These are phyloP conservation scores for Wickerhamomyces sp. DNA, from an alignment of 1,139 yeast species.

Conservation along the genomic window DNA sequence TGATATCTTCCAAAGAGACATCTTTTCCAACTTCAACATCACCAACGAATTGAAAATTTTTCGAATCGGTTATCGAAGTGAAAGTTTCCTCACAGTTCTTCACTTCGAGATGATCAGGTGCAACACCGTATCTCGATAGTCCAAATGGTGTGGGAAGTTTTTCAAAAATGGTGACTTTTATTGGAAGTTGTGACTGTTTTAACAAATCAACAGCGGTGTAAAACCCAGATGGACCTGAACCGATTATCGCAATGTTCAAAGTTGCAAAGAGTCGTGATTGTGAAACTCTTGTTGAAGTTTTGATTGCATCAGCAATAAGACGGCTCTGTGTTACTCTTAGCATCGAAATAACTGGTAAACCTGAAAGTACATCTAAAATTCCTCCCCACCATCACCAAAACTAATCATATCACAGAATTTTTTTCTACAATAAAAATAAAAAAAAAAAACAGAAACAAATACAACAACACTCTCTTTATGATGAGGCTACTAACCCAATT, in stretches of 20 bases:
- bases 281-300: background rate
- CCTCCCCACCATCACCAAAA: too few relatives aligned
- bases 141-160: conserved; percentile 89
- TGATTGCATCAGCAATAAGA: too few relatives aligned
- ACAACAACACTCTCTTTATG: background rate
- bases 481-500: background rate
- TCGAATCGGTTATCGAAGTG: conserved; percentile 39
- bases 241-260: conserved; percentile 52
- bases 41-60: conserved; percentile 63
- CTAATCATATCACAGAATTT: too few relatives aligned
- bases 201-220: conserved; percentile 79
- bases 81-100: conserved; percentile 84
- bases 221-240: conserved; percentile 97
- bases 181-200: conserved; percentile 38
- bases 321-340: too few relatives aligned
- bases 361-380: too few relatives aligned
- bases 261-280: conserved; percentile 13
- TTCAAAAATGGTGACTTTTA: conserved; percentile 66
- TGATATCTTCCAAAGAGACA: conserved; percentile 43
- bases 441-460: background rate
- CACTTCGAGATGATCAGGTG: conserved; percentile 98
- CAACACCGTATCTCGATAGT: conserved; percentile 89
- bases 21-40: conserved; percentile 66
- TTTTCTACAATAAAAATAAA: too few relatives aligned
- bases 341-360: too few relatives aligned